Conservation (phyloP, 2,329 filamentous ascomycete species). For the Penicillium sp. region DNA sequence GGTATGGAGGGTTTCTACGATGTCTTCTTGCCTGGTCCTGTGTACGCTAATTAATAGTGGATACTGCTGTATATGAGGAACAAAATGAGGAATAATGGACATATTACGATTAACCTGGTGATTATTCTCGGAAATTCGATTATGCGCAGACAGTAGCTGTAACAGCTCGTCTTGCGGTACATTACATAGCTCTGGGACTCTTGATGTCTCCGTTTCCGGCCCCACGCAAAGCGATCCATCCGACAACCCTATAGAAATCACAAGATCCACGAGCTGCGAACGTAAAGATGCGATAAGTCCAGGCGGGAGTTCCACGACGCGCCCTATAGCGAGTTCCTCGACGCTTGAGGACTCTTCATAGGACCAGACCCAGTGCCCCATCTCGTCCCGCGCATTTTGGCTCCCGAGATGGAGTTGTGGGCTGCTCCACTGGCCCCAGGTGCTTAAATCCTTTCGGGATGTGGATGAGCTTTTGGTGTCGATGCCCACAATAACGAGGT, state of each 20-base stretch:
- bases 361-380: slow-evolving; percentile 20
- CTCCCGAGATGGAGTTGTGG: slow-evolving; percentile 16
- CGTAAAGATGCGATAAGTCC: not conserved
- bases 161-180: not conserved
- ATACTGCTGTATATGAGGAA: not conserved
- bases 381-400: slow-evolving; percentile 14
- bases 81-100: not conserved
- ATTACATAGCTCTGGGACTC: not conserved
- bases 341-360: too few species aligned
- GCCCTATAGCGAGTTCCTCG: too few species aligned
- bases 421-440: slow-evolving; percentile 22
- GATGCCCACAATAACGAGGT: too few species aligned
- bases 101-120: not conserved
- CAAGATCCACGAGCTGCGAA: not conserved
- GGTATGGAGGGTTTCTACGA: not conserved
- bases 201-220: not conserved
- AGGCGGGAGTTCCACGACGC: too few species aligned
- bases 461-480: not conserved
- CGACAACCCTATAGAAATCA: not conserved
- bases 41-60: not conserved
- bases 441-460: slow-evolving; percentile 7
- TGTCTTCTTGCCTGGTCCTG: not conserved
- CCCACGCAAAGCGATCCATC: too few species aligned
- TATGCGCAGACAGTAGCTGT: not conserved
- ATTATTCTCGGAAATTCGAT: not conserved